Evolutionary conservation across 2,329 filamentous ascomycete genomes (phyloP).

Genomic region (Mycocentrospora acerina): DNA sequence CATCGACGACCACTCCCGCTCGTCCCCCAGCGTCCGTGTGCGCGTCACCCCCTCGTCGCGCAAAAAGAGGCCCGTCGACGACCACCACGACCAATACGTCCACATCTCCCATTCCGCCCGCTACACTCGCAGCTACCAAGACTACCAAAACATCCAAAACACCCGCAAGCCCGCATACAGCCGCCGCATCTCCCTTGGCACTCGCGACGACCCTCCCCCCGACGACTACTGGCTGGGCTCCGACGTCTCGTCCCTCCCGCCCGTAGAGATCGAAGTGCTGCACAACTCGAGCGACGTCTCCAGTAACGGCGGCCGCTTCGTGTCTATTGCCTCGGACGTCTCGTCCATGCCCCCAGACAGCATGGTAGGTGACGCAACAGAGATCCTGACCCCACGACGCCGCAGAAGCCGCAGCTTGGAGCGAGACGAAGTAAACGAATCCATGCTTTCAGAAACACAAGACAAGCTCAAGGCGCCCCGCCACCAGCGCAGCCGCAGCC

Average conservation of each 20-base stretch:
- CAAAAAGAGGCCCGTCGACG: slow-evolving; percentile 61
- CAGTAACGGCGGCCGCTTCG: slow-evolving; percentile 64
- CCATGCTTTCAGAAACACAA: slow-evolving; percentile 15
- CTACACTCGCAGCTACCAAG: slow-evolving; percentile 11
- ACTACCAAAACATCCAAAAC: slow-evolving; percentile 68
- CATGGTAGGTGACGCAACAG: slow-evolving; percentile 60
- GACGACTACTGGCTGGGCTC: slow-evolving; percentile 75
- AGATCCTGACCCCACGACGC: slow-evolving; percentile 48
- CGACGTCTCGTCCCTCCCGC: slow-evolving; percentile 66
- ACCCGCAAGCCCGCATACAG: slow-evolving; percentile 68
- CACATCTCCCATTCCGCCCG: slow-evolving; percentile 87
- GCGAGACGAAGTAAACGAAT: slow-evolving; percentile 37
- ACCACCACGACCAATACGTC: slow-evolving; percentile 84
- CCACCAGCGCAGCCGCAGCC: slow-evolving; percentile 61
- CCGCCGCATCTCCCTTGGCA: slow-evolving; percentile 64
- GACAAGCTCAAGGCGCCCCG: slow-evolving; percentile 61
- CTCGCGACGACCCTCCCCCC: slow-evolving; percentile 41
- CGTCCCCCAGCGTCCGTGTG: slow-evolving; percentile 79
- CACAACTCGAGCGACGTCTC: slow-evolving; percentile 68
- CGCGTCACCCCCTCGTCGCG: slow-evolving; percentile 71
- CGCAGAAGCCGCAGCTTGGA: slow-evolving; percentile 55
- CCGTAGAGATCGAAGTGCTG: slow-evolving; percentile 88
- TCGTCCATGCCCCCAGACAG: slow-evolving; percentile 78
- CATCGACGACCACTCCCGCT: slow-evolving; percentile 59
- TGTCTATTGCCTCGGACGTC: slow-evolving; percentile 75